These are phyloP conservation scores for Arabidopsis suecica DNA, from an alignment of 345 rosid species.

Conservation along the genomic window DNA sequence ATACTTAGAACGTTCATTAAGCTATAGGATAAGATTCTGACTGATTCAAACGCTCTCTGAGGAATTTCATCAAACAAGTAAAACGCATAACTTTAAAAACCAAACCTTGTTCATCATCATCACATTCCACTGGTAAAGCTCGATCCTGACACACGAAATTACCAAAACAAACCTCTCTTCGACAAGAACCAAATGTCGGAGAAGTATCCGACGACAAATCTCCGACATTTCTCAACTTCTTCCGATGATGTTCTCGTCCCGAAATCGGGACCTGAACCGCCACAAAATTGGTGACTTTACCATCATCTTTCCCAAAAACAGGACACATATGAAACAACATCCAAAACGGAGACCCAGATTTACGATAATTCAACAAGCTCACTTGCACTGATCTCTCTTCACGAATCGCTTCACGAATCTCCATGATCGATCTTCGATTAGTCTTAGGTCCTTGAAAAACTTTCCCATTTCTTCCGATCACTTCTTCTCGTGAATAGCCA, in stretches of 20 bases:
- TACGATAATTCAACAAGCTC: conserved; percentile 75
- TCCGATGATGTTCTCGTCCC: conserved; percentile 29
- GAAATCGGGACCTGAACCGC: conserved; percentile 87
- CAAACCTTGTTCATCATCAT: conserved; percentile 41
- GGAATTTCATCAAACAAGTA: conserved; percentile 30
- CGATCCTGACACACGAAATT: conserved; percentile 51
- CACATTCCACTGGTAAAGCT: conserved; percentile 48
- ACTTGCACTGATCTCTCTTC: conserved; percentile 69
- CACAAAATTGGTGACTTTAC: conserved; percentile 70
- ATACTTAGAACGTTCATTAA: neutral
- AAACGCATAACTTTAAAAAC: neutral
- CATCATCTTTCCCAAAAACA: conserved; percentile 64
- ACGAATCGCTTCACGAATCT: conserved; percentile 84
- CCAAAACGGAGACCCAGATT: conserved; percentile 94
- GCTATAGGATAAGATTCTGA: neutral
- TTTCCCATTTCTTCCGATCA: conserved; percentile 81
- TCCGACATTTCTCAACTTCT: conserved; percentile 45
- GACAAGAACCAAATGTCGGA: conserved; percentile 71
- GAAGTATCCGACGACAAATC: conserved; percentile 47
- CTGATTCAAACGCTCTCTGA: neutral
- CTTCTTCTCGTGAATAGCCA: conserved; percentile 68
- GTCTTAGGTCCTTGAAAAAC: conserved; percentile 84
- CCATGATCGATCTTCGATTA: conserved; percentile 69
- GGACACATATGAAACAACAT: conserved; percentile 80
- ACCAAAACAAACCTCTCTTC: conserved; percentile 77